Percentiles rank a stretch among this genome's conserved stretches.
phyloP scores from a whole-genome alignment of 2,329 filamentous ascomycete genomes.

The Sclerotinia nivalis region DNA sequence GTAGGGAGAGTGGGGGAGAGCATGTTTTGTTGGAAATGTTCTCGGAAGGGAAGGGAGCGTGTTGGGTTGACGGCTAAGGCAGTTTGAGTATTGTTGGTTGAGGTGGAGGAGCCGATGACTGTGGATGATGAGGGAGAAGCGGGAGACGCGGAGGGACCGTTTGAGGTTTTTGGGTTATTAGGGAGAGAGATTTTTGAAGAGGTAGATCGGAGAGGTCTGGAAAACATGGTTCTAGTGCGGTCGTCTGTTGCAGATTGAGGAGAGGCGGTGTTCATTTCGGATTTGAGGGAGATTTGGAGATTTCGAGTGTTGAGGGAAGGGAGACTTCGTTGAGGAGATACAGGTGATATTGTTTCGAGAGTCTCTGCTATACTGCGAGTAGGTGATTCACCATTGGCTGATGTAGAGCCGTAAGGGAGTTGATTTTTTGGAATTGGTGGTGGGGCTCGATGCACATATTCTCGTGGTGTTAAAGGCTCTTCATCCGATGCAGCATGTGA shows the following conservation, averaged over 20 bases:
- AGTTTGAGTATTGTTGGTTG: conserved; percentile 4
- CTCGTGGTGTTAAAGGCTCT: conserved; percentile 57
- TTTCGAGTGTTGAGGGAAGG: conserved; percentile 22
- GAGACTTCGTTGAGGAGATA: conserved; percentile 15
- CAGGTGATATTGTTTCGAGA: conserved; percentile 28
- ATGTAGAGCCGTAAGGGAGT: conserved; percentile 37
- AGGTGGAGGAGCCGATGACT: conserved; percentile 7
- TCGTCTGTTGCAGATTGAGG: conserved; percentile 29
- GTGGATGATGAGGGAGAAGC: conserved; percentile 19
- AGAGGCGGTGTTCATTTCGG: conserved; percentile 30
- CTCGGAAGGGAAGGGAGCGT: conserved; percentile 58
- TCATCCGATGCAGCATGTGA: conserved; percentile 57
- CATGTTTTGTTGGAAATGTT: conserved; percentile 56
- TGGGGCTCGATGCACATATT: conserved; percentile 58
- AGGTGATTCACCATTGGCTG: conserved; percentile 30
- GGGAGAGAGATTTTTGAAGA: conserved; percentile 17
- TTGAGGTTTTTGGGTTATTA: conserved; percentile 10
- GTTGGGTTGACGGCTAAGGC: conserved; percentile 25
- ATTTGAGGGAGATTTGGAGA: conserved; percentile 26
- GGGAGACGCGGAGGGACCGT: conserved; percentile 4
- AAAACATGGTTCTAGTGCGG: conserved; percentile 1
- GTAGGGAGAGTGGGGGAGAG: conserved; percentile 43
- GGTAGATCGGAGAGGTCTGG: conserved; percentile 18
- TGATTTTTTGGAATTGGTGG: conserved; percentile 56
- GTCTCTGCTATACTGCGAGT: conserved; percentile 37